phyloP scores from a whole-genome alignment of 2,329 filamentous ascomycete species.

The Calycina marina region DNA sequence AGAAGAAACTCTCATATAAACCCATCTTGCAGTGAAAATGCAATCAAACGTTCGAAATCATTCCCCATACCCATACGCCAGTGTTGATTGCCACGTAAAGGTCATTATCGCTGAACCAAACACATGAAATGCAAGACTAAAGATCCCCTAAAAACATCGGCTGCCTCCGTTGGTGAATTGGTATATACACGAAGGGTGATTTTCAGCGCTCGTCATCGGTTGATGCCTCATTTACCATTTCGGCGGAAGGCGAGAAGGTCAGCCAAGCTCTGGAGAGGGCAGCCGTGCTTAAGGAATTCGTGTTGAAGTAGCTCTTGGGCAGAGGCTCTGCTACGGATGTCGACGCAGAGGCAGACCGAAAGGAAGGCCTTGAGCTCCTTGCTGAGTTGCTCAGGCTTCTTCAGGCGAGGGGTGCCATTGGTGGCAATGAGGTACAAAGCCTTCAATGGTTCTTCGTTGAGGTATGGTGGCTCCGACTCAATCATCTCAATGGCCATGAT shows the following conservation, averaged over 20 bases:
- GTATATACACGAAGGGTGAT: background rate
- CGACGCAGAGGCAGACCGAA: constrained; percentile 89
- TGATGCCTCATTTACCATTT: constrained; percentile 45
- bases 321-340: constrained; percentile 86
- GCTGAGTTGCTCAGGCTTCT: constrained; percentile 96
- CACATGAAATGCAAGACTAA: too few species aligned
- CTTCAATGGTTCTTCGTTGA: constrained; percentile 96
- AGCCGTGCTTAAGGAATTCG: constrained; percentile 89
- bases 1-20: too few species aligned
- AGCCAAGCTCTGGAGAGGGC: constrained; percentile 65
- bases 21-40: too few species aligned
- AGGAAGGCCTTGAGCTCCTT: constrained; percentile 97
- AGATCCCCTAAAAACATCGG: background rate
- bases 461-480: constrained; percentile 91
- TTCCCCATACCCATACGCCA: too few species aligned
- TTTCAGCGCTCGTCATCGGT: constrained; percentile 3
- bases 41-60: too few species aligned
- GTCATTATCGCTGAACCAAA: too few species aligned
- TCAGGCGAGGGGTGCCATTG: constrained; percentile 88
- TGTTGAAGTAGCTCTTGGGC: constrained; percentile 80
- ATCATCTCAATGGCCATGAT: constrained; percentile 99
- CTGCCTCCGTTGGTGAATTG: background rate
- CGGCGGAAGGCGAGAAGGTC: constrained; percentile 83
- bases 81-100: too few species aligned
- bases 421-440: constrained; percentile 95